Percentiles rank a stretch among this genome's conserved stretches.
These are phyloP conservation scores for Zygoascus meyerae DNA, from an alignment of 1,139 yeast genomes.

Conservation along the genomic window DNA sequence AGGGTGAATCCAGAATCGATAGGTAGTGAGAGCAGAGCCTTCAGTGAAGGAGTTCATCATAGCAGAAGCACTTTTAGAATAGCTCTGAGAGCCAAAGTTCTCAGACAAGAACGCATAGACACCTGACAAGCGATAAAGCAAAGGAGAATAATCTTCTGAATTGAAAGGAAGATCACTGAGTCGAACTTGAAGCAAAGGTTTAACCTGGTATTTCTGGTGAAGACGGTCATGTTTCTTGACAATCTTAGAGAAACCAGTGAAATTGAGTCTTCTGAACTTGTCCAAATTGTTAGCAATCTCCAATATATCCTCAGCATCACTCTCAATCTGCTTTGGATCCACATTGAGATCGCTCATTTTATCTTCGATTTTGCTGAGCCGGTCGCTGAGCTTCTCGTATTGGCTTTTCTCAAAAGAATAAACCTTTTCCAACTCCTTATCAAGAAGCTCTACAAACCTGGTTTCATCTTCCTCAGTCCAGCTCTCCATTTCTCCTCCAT, in stretches of 20 bases:
- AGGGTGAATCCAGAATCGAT: slow-evolving; percentile 93
- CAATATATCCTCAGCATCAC: slow-evolving; percentile 64
- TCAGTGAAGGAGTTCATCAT: slow-evolving; percentile 33
- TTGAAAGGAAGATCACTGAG: slow-evolving; percentile 85
- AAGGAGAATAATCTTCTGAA: slow-evolving; percentile 90
- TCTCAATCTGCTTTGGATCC: slow-evolving; percentile 53
- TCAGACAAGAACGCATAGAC: slow-evolving; percentile 78
- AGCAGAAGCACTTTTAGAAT: slow-evolving; percentile 28
- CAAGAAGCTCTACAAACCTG: slow-evolving; percentile 73
- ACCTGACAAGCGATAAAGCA: slow-evolving; percentile 74
- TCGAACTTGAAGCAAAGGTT: slow-evolving; percentile 82
- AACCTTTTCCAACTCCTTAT: slow-evolving; percentile 85
- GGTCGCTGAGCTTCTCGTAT: slow-evolving; percentile 62
- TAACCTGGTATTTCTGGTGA: slow-evolving; percentile 79
- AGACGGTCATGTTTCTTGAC: slow-evolving; percentile 94
- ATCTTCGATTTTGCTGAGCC: slow-evolving; percentile 59
- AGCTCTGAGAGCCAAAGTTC: slow-evolving; percentile 36
- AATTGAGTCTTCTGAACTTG: slow-evolving; percentile 82
- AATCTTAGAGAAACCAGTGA: slow-evolving; percentile 89
- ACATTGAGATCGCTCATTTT: slow-evolving; percentile 36
- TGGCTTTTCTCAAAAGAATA: slow-evolving; percentile 73
- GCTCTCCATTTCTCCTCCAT: slow-evolving; percentile 26
- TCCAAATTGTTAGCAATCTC: slow-evolving; percentile 80
- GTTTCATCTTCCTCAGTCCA: slow-evolving; percentile 86
- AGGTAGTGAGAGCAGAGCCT: slow-evolving; percentile 61